phyloP scores from a whole-genome alignment of 306 rosid genomes.

The Trifolium pratense region DNA sequence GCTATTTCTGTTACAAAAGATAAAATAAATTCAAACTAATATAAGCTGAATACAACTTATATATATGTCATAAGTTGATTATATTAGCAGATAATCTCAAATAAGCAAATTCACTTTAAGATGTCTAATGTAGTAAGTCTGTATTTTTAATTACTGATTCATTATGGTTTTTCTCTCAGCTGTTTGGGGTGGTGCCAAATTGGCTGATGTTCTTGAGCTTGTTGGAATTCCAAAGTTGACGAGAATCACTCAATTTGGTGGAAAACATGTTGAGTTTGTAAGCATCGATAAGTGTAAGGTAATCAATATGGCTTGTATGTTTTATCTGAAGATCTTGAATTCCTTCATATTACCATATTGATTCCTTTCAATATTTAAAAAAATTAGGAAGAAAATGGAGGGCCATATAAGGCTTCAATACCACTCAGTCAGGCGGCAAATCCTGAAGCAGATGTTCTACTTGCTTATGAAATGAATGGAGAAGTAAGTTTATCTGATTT shows the following conservation, averaged over 20 bases:
- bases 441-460: slow-evolving; percentile 91
- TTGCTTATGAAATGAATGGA: slow-evolving; percentile 98
- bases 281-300: slow-evolving; percentile 94
- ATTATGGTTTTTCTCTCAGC: slow-evolving; percentile 55
- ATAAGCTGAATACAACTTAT: neutral
- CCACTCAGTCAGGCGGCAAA: slow-evolving; percentile 89
- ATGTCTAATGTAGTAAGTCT: slow-evolving; percentile 21
- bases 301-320: slow-evolving; percentile 38
- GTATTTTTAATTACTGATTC: slow-evolving; percentile 25
- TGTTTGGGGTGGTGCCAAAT: slow-evolving; percentile 90
- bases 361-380: slow-evolving; percentile 34
- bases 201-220: slow-evolving; percentile 90
- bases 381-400: slow-evolving; percentile 91
- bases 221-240: slow-evolving; percentile 77
- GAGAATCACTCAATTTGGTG: slow-evolving; percentile 63
- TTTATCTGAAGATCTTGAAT: slow-evolving; percentile 1
- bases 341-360: slow-evolving; percentile 15
- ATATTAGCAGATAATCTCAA: neutral
- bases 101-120: neutral
- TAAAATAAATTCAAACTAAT: neutral
- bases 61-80: neutral
- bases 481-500: slow-evolving; percentile 60
- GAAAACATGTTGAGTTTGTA: slow-evolving; percentile 93
- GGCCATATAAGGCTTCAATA: slow-evolving; percentile 96
- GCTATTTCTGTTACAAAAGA: neutral